phyloP scores from a whole-genome alignment of 2,329 filamentous ascomycete species.

The Trichoderma harzianum region DNA sequence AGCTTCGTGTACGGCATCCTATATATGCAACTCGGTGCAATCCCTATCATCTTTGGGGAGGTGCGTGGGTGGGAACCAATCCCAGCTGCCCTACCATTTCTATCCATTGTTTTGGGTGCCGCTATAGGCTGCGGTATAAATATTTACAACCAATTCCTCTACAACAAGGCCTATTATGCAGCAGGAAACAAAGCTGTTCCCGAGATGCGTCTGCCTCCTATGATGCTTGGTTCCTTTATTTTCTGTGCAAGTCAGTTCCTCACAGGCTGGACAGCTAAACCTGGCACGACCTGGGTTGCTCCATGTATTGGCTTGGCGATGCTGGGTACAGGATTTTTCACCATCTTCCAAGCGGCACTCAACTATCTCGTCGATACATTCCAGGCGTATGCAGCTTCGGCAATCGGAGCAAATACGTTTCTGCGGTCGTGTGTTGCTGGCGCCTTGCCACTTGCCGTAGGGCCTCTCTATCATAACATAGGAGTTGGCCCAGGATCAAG shows the following conservation, averaged over 20 bases:
- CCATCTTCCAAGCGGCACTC: conserved; percentile 49
- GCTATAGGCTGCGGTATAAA: conserved; percentile 57
- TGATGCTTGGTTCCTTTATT: conserved; percentile 51
- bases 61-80: conserved; percentile 60
- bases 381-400: conserved; percentile 45
- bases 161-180: conserved; percentile 55
- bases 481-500: conserved; percentile 62
- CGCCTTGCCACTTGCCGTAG: conserved; percentile 68
- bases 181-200: conserved; percentile 52
- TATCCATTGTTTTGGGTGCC: conserved; percentile 60
- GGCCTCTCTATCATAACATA: conserved; percentile 60
- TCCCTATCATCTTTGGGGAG: conserved; percentile 60
- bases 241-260: conserved; percentile 56
- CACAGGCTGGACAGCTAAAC: conserved; percentile 54
- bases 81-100: conserved; percentile 58
- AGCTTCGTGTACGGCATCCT: conserved; percentile 65
- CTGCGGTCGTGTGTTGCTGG: conserved; percentile 65
- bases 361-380: conserved; percentile 65
- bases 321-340: conserved; percentile 47
- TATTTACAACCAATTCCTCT: conserved; percentile 61
- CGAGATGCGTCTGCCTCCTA: conserved; percentile 50
- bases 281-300: conserved; percentile 57
- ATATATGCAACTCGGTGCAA: conserved; percentile 55
- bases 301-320: conserved; percentile 51
- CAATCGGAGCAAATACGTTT: conserved; percentile 62